These are phyloP conservation scores for Alternaria viburni DNA, from an alignment of 2,329 filamentous ascomycete genomes.

Conservation along the genomic window DNA sequence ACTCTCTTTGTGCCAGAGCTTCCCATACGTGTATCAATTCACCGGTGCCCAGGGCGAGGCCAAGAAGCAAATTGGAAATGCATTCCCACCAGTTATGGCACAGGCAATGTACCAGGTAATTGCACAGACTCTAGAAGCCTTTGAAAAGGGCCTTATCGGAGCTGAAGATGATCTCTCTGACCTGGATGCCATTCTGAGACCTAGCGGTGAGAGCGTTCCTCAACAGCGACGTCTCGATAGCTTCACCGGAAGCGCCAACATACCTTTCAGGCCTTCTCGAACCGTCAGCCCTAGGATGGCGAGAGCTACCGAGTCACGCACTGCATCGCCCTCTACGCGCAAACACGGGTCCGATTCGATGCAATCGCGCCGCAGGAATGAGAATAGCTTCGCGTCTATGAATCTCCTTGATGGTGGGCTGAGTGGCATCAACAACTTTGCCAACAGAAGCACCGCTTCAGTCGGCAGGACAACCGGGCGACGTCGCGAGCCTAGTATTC, in stretches of 20 bases:
- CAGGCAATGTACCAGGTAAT: constrained; percentile 4
- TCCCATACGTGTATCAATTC: constrained; percentile 20
- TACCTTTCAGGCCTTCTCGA: neutral
- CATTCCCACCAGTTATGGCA: constrained; percentile 25
- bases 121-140: constrained; percentile 29
- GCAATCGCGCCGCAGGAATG: neutral
- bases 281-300: neutral
- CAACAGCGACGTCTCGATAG: neutral
- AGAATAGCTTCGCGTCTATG: accelerated
- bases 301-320: neutral
- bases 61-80: constrained; percentile 31
- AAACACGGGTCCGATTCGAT: accelerated
- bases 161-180: constrained; percentile 32
- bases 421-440: neutral
- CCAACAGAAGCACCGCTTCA: neutral
- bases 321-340: neutral
- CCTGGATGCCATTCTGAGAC: constrained; percentile 10
- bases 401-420: neutral
- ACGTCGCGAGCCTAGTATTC: neutral
- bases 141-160: constrained; percentile 30
- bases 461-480: neutral
- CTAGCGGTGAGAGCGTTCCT: neutral
- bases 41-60: constrained; percentile 6
- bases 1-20: constrained; percentile 23
- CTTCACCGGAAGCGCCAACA: neutral